Conservation (phyloP, 202 grass and related monocot species). For the Cymbopogon flexuosus region DNA sequence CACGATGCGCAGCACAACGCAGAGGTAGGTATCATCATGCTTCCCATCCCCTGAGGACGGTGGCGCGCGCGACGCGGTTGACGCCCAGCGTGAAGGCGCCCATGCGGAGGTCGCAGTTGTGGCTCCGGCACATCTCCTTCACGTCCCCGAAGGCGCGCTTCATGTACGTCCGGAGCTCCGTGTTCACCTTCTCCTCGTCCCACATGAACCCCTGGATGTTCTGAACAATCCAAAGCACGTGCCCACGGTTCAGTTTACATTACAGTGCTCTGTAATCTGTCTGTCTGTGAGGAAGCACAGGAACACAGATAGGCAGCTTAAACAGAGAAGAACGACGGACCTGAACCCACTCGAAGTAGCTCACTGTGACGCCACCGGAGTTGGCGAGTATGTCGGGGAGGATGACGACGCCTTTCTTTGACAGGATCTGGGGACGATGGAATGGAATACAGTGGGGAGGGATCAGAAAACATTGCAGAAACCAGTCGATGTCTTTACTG, state of each 20-base stretch:
- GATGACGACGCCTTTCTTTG: slow-evolving; percentile 89
- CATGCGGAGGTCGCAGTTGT: slow-evolving; percentile 98
- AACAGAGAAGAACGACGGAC: slow-evolving; percentile 7
- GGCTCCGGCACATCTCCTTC: slow-evolving; percentile 81
- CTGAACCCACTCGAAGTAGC: slow-evolving; percentile 99
- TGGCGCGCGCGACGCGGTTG: slow-evolving; percentile 90
- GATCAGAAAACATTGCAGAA: not conserved
- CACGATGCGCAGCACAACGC: not conserved
- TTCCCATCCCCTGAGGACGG: slow-evolving; percentile 88
- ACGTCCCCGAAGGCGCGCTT: slow-evolving; percentile 66
- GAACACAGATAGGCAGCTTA: not conserved
- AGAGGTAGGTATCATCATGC: slow-evolving; percentile 18
- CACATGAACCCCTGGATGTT: slow-evolving; percentile 99
- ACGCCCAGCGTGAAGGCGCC: slow-evolving; percentile 96
- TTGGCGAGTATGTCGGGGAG: slow-evolving; percentile 91
- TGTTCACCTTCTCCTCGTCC: slow-evolving; percentile 95
- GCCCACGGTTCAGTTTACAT: not conserved
- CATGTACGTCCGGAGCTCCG: slow-evolving; percentile 88
- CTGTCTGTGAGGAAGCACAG: not conserved
- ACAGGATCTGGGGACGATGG: slow-evolving; percentile 54
- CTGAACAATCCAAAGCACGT: slow-evolving; percentile 31
- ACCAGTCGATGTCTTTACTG: not conserved
- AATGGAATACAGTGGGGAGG: not conserved
- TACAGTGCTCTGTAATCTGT: not conserved
- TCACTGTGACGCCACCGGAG: slow-evolving; percentile 85